Evolutionary conservation across 2,329 filamentous ascomycete genomes (phyloP), one percentile per base, ranked within the genome.

Genomic region (Neofusicoccum umdonicola): DNA sequence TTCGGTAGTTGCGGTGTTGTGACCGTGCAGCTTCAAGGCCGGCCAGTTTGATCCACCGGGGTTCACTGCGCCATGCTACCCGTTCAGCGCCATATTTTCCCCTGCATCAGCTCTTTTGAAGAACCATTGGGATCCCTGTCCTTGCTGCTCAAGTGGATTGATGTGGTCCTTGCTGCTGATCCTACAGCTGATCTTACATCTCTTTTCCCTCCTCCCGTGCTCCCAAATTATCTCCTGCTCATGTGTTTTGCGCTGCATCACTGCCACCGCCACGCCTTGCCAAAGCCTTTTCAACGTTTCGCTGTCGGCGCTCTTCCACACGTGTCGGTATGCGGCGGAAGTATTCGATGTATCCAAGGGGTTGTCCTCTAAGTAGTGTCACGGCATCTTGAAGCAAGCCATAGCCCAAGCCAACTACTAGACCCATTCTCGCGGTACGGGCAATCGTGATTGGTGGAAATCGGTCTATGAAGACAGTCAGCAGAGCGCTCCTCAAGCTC

Each of bases 321-420:
- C 63, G 52, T 5, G 34, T 37, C 15, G 54, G 37, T 4, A 64
- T 44, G 63, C 19, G 27, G 13, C 54, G 63, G 52, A 60, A 17
- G 70, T 87, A 90, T 65, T 92, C 88, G 67, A 96, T 80, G 75
- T 96, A 96, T 19, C 87, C 87, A 39, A 93, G 86, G 63, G 83
- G 86, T 71, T 90, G 88, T 63, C 92, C 92, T 74, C 87, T 89
- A 61, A 87, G 79, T 66, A 88, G 81, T 62, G 87, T 87, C 39
- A 95, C 76, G 11, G 83, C 79, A 79, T 98, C 94, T 78, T 98
- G 93, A 65, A 90, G 76, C 42, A 94, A 81, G 27, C 94, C 94
- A 78, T 92, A 98, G 7, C 81, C 85, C 41, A 97, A 74, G 19
- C 94, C 93, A 68, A 93, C 88, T 69, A 90, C 82, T 51, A 97